phyloP scores from a whole-genome alignment of 306 rosid genomes.

The Mucuna pruriens region DNA sequence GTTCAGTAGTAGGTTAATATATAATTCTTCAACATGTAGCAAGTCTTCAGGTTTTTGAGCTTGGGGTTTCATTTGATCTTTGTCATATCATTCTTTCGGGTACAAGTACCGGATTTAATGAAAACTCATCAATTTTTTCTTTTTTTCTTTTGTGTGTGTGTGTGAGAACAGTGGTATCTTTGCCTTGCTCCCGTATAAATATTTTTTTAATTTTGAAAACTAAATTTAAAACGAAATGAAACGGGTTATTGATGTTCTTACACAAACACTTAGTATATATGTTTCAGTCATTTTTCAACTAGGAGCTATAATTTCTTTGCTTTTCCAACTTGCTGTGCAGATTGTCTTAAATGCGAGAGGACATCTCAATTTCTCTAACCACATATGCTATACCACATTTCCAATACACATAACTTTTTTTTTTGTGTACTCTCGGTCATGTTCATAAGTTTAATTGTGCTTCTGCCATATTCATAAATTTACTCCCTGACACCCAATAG shows the following conservation, averaged over 20 bases:
- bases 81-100: neutral
- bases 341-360: slow-evolving; percentile 46
- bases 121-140: neutral
- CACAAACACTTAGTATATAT: neutral
- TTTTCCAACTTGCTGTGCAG: slow-evolving; percentile 29
- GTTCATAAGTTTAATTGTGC: slow-evolving; percentile 24
- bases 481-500: slow-evolving; percentile 42
- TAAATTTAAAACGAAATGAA: neutral
- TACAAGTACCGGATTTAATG: neutral
- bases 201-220: neutral
- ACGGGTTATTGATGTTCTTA: neutral
- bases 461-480: slow-evolving; percentile 41
- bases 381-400: slow-evolving; percentile 17
- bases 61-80: neutral
- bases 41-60: slow-evolving; percentile 19
- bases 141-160: neutral
- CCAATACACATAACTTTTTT: slow-evolving; percentile 24
- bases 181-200: neutral
- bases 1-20: neutral
- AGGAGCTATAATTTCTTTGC: slow-evolving; percentile 35
- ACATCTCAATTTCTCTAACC: slow-evolving; percentile 40
- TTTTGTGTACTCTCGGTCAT: too few species aligned
- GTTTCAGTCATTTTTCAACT: neutral
- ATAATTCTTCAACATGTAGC: neutral
- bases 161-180: neutral